Evolutionary conservation across 2,329 filamentous ascomycete species (phyloP).

Genomic region (Colletotrichum sp.): DNA sequence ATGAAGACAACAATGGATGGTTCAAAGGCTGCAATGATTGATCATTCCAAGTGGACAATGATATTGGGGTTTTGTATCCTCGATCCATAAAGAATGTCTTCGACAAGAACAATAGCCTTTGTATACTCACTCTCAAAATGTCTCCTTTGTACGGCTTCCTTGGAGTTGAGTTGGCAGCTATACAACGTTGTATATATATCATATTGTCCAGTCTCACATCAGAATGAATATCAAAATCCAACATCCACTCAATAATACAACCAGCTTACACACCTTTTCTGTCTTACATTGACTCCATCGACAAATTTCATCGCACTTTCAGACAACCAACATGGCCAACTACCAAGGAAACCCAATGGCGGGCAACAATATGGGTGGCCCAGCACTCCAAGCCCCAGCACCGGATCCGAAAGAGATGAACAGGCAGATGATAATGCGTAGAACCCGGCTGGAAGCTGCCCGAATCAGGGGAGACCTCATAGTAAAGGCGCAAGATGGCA

Average conservation of each 20-base stretch:
- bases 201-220: neutral
- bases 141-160: neutral
- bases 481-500: neutral
- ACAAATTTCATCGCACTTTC: neutral
- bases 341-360: neutral
- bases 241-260: neutral
- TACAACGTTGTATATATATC: neutral
- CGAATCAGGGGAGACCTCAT: neutral
- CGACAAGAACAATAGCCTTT: neutral
- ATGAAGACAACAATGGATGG: neutral
- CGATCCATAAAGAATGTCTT: neutral
- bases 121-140: neutral
- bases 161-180: neutral
- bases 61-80: neutral
- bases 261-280: neutral
- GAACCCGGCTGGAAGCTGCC: neutral
- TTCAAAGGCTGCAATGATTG: neutral
- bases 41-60: neutral
- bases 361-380: neutral
- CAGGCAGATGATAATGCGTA: neutral
- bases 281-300: neutral
- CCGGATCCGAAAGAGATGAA: neutral
- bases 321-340: neutral
- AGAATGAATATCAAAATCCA: neutral
- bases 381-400: neutral